These are phyloP conservation scores for Salix viminalis DNA, from an alignment of 345 rosid genomes.

Conservation along the genomic window DNA sequence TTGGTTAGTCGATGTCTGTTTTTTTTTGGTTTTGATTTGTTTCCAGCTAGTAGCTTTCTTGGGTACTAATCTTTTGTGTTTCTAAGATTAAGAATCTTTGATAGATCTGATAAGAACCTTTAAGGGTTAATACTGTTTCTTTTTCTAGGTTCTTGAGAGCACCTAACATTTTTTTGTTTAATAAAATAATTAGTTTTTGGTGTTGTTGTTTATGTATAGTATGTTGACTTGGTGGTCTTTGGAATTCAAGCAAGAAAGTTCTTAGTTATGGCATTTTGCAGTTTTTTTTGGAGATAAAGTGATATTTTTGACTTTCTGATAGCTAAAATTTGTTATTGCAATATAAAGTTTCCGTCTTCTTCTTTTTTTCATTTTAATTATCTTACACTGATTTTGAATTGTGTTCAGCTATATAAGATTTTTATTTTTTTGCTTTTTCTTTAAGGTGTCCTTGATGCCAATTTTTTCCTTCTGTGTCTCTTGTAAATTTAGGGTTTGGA, in stretches of 20 bases:
- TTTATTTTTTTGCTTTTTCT: not conserved
- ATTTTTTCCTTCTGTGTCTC: not conserved
- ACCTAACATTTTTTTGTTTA: not conserved
- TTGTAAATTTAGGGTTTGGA: not conserved
- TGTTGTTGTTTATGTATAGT: not conserved
- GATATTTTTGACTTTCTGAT: not conserved
- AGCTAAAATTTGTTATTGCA: not conserved
- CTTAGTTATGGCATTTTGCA: not conserved
- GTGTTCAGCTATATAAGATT: not conserved
- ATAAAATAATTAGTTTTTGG: not conserved
- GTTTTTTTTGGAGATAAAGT: not conserved
- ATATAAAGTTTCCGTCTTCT: not conserved
- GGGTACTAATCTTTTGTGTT: not conserved
- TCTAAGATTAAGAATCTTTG: not conserved
- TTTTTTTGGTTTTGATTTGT: not conserved
- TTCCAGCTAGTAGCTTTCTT: not conserved
- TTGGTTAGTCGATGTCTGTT: not conserved
- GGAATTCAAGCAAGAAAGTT: conserved; percentile 19
- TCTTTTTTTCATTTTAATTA: not conserved
- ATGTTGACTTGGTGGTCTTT: conserved; percentile 26
- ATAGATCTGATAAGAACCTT: not conserved
- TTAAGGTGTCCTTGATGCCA: not conserved
- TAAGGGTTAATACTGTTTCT: not conserved
- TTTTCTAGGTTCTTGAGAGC: not conserved
- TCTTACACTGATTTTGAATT: not conserved